A percentile compares a stretch with the other conserved stretches of the same genome.
phyloP scores from a whole-genome alignment of 495 filamentous ascomycete species.

The Stereocaulon alpinum region DNA sequence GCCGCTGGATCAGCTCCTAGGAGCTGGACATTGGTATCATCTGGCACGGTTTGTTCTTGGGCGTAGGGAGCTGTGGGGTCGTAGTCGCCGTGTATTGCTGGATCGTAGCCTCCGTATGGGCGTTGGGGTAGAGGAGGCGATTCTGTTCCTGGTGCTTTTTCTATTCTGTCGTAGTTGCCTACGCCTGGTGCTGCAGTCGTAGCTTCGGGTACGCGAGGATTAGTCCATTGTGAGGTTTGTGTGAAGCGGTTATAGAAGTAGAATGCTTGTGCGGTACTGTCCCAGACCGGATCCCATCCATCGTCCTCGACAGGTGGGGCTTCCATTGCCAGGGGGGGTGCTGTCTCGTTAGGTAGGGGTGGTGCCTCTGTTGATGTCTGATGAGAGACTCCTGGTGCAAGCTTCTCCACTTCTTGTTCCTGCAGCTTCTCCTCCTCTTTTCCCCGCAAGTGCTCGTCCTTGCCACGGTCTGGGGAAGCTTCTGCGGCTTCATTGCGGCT shows the following conservation, averaged over 20 bases:
- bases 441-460: conserved; percentile 8
- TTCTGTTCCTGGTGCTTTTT: conserved; percentile 28
- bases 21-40: conserved; percentile 21
- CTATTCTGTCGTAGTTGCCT: conserved; percentile 24
- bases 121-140: conserved; percentile 15
- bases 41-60: conserved; percentile 36
- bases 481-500: conserved; percentile 4
- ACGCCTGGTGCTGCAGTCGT: conserved; percentile 20
- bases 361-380: conserved; percentile 24
- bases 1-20: conserved; percentile 26
- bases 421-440: conserved; percentile 7
- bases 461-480: conserved; percentile 6
- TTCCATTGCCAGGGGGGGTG: conserved; percentile 43
- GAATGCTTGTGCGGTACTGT: conserved; percentile 54
- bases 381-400: not conserved
- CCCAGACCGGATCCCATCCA: conserved; percentile 85
- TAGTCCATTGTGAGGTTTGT: conserved; percentile 71
- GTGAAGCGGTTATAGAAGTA: conserved; percentile 90
- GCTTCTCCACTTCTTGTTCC: conserved; percentile 3
- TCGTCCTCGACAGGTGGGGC: conserved; percentile 54
- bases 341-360: conserved; percentile 42
- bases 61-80: conserved; percentile 91
- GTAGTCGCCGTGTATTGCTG: conserved; percentile 90
- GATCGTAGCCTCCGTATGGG: conserved; percentile 71
- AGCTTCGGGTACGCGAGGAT: conserved; percentile 61